Evolutionary conservation across 331 rosid genomes (phyloP).

Genomic region (Cydonia oblonga): DNA sequence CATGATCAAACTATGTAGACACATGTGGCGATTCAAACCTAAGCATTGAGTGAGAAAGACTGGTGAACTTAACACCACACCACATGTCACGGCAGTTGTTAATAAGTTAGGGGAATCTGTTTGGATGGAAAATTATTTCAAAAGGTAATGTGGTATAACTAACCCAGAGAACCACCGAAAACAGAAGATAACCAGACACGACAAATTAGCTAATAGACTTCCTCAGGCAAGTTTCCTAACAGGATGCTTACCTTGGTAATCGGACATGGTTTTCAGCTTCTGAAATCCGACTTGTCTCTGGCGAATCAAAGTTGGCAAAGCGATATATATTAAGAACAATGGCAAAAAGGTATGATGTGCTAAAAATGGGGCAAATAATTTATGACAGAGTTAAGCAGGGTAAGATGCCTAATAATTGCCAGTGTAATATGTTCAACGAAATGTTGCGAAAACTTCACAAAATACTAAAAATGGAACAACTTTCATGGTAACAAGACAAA

Average conservation of each 20-base stretch:
- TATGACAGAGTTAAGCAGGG: neutral
- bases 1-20: neutral
- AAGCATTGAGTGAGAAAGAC: neutral
- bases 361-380: neutral
- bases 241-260: constrained; percentile 45
- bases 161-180: neutral
- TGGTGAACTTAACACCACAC: neutral
- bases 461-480: neutral
- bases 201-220: neutral
- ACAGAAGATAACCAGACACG: neutral
- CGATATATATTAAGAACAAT: constrained; percentile 3
- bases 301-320: constrained; percentile 15
- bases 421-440: neutral
- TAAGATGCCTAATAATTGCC: neutral
- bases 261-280: constrained; percentile 33
- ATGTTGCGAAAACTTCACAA: neutral
- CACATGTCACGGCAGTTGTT: neutral
- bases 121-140: neutral
- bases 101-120: neutral
- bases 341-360: neutral
- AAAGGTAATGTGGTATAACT: neutral
- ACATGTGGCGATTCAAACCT: neutral
- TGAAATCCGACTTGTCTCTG: constrained; percentile 35
- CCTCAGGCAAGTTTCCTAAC: constrained; percentile 13
- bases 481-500: neutral